Evolutionary conservation across 208 protist species (phyloP).

Genomic region (Porcisia hertigi): DNA sequence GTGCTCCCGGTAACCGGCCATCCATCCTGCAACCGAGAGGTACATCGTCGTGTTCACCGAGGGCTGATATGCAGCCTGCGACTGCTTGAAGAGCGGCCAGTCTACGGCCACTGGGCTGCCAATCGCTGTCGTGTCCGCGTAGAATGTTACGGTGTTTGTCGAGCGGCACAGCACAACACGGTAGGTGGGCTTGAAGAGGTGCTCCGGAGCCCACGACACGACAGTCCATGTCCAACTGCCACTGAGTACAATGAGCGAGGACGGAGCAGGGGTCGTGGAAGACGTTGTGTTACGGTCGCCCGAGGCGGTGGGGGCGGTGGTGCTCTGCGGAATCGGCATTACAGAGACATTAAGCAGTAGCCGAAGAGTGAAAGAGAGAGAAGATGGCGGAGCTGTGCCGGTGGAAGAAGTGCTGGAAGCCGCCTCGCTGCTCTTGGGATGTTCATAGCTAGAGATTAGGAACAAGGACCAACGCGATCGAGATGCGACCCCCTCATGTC

Average conservation of each 20-base stretch:
- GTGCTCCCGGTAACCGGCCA: slow-evolving; percentile 4
- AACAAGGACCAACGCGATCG: slow-evolving; percentile 11
- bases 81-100: slow-evolving; percentile 18
- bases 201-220: neutral
- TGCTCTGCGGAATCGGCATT: neutral
- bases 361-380: slow-evolving; percentile 9
- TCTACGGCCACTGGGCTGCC: slow-evolving; percentile 22
- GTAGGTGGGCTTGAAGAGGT: slow-evolving; percentile 13
- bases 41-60: neutral
- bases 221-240: slow-evolving; percentile 15
- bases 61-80: neutral
- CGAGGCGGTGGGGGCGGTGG: neutral
- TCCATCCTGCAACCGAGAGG: slow-evolving; percentile 24
- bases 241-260: slow-evolving; percentile 18
- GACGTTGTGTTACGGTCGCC: neutral
- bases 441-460: slow-evolving; percentile 19
- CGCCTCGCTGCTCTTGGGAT: neutral
- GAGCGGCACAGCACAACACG: slow-evolving; percentile 20
- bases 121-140: slow-evolving; percentile 3
- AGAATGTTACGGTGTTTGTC: slow-evolving; percentile 25
- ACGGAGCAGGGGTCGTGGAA: slow-evolving; percentile 12
- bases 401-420: neutral
- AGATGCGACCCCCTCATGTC: neutral
- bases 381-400: neutral
- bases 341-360: slow-evolving; percentile 24